Evolutionary conservation across 495 filamentous ascomycete species (phyloP), one percentile per base, ranked within the genome.

Genomic region (Penicillium desertorum): DNA sequence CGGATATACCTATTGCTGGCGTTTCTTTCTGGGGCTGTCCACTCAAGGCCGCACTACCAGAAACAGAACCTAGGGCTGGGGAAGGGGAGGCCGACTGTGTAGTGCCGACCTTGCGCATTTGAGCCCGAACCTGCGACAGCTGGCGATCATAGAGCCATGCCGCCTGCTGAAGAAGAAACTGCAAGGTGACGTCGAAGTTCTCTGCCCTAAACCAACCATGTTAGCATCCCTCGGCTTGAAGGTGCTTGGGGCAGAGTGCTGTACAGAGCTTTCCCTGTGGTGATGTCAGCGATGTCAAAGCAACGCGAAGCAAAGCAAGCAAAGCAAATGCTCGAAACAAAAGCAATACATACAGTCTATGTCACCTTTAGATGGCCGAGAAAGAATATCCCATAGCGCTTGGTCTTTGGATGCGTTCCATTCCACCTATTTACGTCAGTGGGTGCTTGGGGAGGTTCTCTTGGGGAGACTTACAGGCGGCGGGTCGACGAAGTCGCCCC

Each of bases 131-230:
- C 68, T 96, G 88, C 0, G 88, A 87, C 7, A 95, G 79, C 71
- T 98, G 91, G 43, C 88, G 84, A 73, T 98, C 92, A 64, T 95
- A 96, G 2, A 97, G 85, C 87, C 92, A 97, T 74, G 90, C 90
- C 58, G 90, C 91, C 70, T 98, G 91, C 69, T 97, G 92, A 5
- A 96, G 84, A 8, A 98, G 77, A 68, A 98, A 98, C 23, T 91
- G 81, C 25, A 92, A 82, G 12, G 89, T 86, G 37, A 97, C 94
- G 50, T 88, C 75, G 69, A 89, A 88, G 39, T 77, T 73, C 25
- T 78, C 71, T 20, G 86, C 83, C 45, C 86, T 89, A 57, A 7
- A 59, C 14, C 5, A 17, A 19, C 34, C 10, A 56, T 50, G 53
- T 62, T 54, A 58, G 70, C 37, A 46, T 39, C 16, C 14, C 47